phyloP scores from a whole-genome alignment of 129 eudicot species.

The Arctium lappa region DNA sequence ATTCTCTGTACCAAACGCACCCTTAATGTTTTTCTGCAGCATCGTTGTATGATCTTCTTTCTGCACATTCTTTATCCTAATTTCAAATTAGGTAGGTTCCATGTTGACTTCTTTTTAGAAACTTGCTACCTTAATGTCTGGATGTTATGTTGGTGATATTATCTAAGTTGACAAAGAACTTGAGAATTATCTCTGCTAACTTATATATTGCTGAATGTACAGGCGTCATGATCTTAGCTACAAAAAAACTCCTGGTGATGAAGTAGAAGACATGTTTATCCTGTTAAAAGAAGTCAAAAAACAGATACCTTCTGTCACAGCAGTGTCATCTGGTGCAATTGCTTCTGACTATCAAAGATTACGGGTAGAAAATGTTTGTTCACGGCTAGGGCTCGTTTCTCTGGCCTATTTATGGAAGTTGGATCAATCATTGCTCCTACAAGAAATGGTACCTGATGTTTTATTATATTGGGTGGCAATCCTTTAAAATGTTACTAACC shows the following conservation, averaged over 20 bases:
- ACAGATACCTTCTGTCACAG: slow-evolving; percentile 73
- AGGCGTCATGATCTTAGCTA: slow-evolving; percentile 80
- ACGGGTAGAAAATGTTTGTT: slow-evolving; percentile 94
- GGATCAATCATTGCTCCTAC: slow-evolving; percentile 88
- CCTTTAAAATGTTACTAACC: slow-evolving; percentile 1
- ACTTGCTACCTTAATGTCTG: neutral
- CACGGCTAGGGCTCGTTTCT: slow-evolving; percentile 89
- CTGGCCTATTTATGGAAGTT: slow-evolving; percentile 91
- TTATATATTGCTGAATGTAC: slow-evolving; percentile 8
- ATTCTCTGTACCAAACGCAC: no score
- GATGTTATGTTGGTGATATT: neutral
- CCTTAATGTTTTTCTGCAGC: neutral
- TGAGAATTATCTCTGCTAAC: neutral
- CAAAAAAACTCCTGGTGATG: slow-evolving; percentile 84
- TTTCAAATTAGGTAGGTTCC: neutral
- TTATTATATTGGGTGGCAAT: slow-evolving; percentile 1
- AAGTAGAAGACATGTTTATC: slow-evolving; percentile 93
- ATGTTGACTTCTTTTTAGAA: neutral
- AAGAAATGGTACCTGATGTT: slow-evolving; percentile 63
- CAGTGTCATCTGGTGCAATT: slow-evolving; percentile 98
- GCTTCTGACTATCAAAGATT: slow-evolving; percentile 97
- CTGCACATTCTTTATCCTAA: neutral
- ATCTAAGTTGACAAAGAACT: slow-evolving; percentile 6
- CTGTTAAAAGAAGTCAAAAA: slow-evolving; percentile 73
- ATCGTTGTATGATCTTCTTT: neutral